These are phyloP conservation scores for Leptosphaerulina australis DNA, from an alignment of 2,329 filamentous ascomycete genomes.

Conservation along the genomic window DNA sequence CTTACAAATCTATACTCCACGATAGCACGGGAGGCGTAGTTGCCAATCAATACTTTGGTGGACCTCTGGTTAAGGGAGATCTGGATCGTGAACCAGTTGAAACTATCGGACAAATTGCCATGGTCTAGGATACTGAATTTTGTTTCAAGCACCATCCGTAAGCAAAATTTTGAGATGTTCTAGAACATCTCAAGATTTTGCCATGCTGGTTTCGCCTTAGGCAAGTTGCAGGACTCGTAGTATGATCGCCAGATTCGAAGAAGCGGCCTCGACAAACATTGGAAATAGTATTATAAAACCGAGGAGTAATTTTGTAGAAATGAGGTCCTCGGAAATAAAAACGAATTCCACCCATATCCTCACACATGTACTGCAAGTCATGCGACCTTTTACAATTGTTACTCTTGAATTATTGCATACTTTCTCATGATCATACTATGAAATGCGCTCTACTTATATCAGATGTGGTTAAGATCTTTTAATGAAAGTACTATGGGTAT, in stretches of 20 bases:
- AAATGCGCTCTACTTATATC: no score
- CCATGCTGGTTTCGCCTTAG: conserved; percentile 32
- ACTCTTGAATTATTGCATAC: no score
- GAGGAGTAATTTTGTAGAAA: background rate
- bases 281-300: background rate
- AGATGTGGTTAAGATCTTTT: no score
- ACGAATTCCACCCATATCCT: background rate
- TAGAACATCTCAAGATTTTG: no score
- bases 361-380: background rate
- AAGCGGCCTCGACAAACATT: conserved; percentile 30
- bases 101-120: conserved; percentile 27
- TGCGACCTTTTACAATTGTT: background rate
- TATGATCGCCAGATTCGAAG: conserved; percentile 28
- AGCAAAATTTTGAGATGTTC: conserved; percentile 28
- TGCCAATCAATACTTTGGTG: conserved; percentile 26
- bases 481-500: no score
- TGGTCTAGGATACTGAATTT: conserved; percentile 35
- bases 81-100: conserved; percentile 17
- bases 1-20: conserved; percentile 16
- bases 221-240: conserved; percentile 23
- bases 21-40: conserved; percentile 20
- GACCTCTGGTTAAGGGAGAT: conserved; percentile 2
- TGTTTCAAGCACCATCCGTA: conserved; percentile 32
- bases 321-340: no score
- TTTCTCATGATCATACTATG: no score